Percentiles rank a stretch among this genome's conserved stretches.
Conservation (phyloP, 768 basidiomycete genomes). For the Boletus tomentosulus region DNA sequence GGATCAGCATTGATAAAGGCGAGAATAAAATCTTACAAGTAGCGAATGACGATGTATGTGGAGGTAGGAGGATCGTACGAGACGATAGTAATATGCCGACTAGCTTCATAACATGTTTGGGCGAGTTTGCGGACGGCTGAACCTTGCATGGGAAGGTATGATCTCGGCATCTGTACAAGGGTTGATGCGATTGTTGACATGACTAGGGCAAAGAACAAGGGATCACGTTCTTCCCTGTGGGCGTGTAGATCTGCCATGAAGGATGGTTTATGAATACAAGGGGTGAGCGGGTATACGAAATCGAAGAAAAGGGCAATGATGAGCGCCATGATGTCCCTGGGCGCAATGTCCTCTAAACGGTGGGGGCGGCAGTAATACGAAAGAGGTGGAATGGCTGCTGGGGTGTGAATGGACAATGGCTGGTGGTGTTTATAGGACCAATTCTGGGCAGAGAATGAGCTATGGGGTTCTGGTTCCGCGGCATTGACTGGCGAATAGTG, state of each 20-base stretch:
- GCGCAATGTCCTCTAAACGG: slow-evolving; percentile 77
- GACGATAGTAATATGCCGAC: slow-evolving; percentile 72
- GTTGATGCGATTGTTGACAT: slow-evolving; percentile 88
- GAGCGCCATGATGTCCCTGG: slow-evolving; percentile 73
- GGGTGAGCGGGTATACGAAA: slow-evolving; percentile 88
- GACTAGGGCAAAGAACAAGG: slow-evolving; percentile 86
- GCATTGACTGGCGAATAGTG: slow-evolving; percentile 44
- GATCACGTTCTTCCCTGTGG: slow-evolving; percentile 79
- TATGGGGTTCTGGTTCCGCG: slow-evolving; percentile 53
- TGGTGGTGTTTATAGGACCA: slow-evolving; percentile 70
- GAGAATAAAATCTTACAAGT: slow-evolving; percentile 57
- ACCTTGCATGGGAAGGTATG: slow-evolving; percentile 84
- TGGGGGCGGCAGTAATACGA: slow-evolving; percentile 72
- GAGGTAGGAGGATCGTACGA: slow-evolving; percentile 82
- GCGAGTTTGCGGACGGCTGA: slow-evolving; percentile 81
- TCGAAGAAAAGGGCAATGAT: slow-evolving; percentile 90
- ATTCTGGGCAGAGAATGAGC: slow-evolving; percentile 58
- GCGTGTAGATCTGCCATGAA: slow-evolving; percentile 87
- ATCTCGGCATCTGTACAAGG: slow-evolving; percentile 82
- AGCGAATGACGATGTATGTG: slow-evolving; percentile 82
- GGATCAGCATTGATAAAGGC: slow-evolving; percentile 1
- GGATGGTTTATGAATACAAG: slow-evolving; percentile 86
- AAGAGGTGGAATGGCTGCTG: slow-evolving; percentile 50
- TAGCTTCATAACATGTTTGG: slow-evolving; percentile 76
- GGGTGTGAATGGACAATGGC: slow-evolving; percentile 41